Conservation (phyloP, 225 moss, liverwort and hornwort species). For the Bryum argenteum region DNA sequence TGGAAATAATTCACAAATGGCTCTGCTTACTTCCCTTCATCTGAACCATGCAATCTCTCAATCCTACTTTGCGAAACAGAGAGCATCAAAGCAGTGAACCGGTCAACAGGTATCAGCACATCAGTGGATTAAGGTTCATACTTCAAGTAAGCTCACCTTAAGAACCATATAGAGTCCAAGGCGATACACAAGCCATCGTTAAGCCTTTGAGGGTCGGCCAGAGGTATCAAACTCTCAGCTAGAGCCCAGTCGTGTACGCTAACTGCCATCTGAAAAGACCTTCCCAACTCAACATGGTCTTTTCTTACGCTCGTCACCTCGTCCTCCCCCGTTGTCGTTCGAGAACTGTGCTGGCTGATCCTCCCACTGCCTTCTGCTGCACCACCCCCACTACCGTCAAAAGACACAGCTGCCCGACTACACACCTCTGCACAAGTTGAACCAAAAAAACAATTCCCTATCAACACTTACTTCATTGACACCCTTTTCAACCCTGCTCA, state of each 20-base stretch:
- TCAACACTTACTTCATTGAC: not conserved
- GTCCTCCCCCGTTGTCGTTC: slow-evolving; percentile 47
- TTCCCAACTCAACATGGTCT: slow-evolving; percentile 77
- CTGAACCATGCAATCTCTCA: slow-evolving; percentile 39
- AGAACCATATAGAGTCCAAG: slow-evolving; percentile 92
- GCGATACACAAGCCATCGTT: slow-evolving; percentile 97
- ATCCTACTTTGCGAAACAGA: slow-evolving; percentile 33
- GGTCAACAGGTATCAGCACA: not conserved
- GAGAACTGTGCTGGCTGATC: slow-evolving; percentile 45
- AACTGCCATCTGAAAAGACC: slow-evolving; percentile 93
- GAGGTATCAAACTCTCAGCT: slow-evolving; percentile 82
- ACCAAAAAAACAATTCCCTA: not conserved
- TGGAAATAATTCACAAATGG: slow-evolving; percentile 55
- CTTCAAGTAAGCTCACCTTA: slow-evolving; percentile 54
- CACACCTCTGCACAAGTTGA: slow-evolving; percentile 31
- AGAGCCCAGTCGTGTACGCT: slow-evolving; percentile 87
- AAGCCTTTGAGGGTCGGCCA: slow-evolving; percentile 81
- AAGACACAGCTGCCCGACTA: slow-evolving; percentile 39
- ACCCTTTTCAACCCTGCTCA: not conserved
- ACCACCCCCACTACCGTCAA: slow-evolving; percentile 34
- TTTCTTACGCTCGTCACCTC: slow-evolving; percentile 49
- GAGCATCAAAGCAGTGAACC: slow-evolving; percentile 7
- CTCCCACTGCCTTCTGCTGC: slow-evolving; percentile 49
- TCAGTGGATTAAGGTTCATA: not conserved
- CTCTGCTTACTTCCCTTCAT: slow-evolving; percentile 45